Evolutionary conservation across 192 early-diverging fungal genomes (phyloP), one percentile per base, ranked within the genome.

Genomic region (Backusella circina): DNA sequence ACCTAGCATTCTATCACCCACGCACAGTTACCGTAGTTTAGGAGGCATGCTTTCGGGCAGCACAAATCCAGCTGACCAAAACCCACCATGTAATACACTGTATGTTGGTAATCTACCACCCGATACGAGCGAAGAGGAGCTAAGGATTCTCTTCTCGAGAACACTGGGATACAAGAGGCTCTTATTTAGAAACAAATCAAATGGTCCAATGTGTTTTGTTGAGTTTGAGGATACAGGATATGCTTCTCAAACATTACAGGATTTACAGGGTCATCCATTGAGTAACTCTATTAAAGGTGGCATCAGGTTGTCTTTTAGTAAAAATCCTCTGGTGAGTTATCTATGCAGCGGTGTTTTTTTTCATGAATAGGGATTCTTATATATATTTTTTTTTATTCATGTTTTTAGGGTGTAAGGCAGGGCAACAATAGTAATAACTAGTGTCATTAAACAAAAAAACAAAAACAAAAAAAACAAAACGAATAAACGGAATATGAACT

Each of bases 171-270:
- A 93, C 90, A 93, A 93, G 73, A 90, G 97, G 39, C 85, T 99
- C 84, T 94, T 89, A 65, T 97, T 94, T 88, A 87, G 91, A 44
- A 87, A 88, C 54, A 93, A 97, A 75, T 89, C 93, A 30, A 95
- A 95, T 78, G 97, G 97, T 0, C 97, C 97, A 28, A 99, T 99
- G 95, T 97, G 96, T 86, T 99, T 99, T 93, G 96, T 99, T 57
- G 97, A 99, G 89, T 99, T 99, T 92, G 97, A 97, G 71, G 93
- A 92, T 84, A 92, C 97, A 37, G 85, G 87, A 39, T 96, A 87
- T 83, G 97, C 97, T 31, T 95, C 96, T 31, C 92, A 94, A 68
- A 95, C 95, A 15, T 86, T 99, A 80, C 88, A 86, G 72, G 93
- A 97, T 65, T 86, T 96, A 16, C 93, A 95, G 69, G 97, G 96